Evolutionary conservation across 2,329 filamentous ascomycete species (phyloP), one percentile per base, ranked within the genome.

Genomic region (Pleochaeta shiraiana): DNA sequence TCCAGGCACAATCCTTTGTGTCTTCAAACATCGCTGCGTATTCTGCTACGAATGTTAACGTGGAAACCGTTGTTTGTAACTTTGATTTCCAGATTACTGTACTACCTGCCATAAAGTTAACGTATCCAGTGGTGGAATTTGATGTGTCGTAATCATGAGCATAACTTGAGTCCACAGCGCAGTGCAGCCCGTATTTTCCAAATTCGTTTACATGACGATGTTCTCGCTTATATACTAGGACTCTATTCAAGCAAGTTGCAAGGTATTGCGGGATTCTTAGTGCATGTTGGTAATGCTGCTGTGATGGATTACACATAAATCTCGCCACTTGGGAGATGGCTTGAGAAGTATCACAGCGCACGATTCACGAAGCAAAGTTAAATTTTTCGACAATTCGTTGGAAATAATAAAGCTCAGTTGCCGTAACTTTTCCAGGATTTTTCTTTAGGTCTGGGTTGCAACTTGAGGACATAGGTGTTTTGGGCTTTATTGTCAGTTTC

Each of bases 31-130:
- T 28, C 24, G 57, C 57, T 34, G 57, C 9, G 21, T 60, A 60
- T 21, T 60, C 57, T 12, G 16, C 57, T 60, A 34, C 57, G 37
- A 28, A 60, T 6, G 57, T 60, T 37, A 37, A 26, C 14, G 30
- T 60, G 2, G 57, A 60, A 16, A 60, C 57, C 21, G 57, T 60
- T n/a, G 57, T 34, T 26, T 60, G 57, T 33, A 60, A 24, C n/a
- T 60, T 60, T 60, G 57, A 60, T 21, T n/a, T 37, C 57, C 57
- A 60, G n/a, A 60, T 60, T 60, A 60, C 57, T 16, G 57, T 2
- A 37, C 57, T 34, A n/a, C 57, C 57, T 34, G 57, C 57, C 30
- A 60, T 12, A 24, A 60, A 60, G n/a, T n/a, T 43, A n/a, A 43
- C n/a, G 39, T 53, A 55, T 26, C 24, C 47, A 6, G 1, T 55